Evolutionary conservation across 164 flowering plant genomes (phyloP).

Genomic region (Warburgia ugandensis): DNA sequence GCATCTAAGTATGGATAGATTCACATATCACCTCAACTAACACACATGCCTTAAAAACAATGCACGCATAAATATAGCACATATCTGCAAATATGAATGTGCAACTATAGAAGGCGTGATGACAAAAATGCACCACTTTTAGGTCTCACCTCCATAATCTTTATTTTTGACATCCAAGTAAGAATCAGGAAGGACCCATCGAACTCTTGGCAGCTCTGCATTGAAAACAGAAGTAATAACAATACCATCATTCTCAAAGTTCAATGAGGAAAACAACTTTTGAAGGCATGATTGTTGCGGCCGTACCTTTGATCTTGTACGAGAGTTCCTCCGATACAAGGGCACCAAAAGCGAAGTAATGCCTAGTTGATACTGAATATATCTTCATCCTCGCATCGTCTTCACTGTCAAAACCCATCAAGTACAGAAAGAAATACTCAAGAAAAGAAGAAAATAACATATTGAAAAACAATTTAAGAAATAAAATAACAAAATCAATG

Average conservation of each 20-base stretch:
- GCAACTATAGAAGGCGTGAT: not conserved
- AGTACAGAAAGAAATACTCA: too few species aligned
- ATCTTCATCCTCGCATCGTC: slow-evolving; percentile 32
- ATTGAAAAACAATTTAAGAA: too few species aligned
- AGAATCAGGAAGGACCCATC: slow-evolving; percentile 49
- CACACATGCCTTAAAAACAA: not conserved
- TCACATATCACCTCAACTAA: not conserved
- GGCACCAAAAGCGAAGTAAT: slow-evolving; percentile 34
- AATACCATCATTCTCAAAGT: not conserved
- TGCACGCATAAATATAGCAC: not conserved
- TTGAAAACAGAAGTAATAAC: not conserved
- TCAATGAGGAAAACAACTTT: not conserved
- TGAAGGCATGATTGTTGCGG: not conserved
- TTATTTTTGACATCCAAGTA: slow-evolving; percentile 35
- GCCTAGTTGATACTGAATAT: slow-evolving; percentile 36
- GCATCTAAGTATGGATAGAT: not conserved
- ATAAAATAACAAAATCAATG: too few species aligned
- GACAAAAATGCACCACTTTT: not conserved
- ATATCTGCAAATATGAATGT: not conserved
- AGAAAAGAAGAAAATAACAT: too few species aligned
- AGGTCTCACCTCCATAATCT: slow-evolving; percentile 29
- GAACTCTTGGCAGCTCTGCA: slow-evolving; percentile 29
- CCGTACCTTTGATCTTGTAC: slow-evolving; percentile 25
- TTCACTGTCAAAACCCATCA: slow-evolving; percentile 26
- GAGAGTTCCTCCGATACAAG: slow-evolving; percentile 33